Conservation (phyloP, 139 green algal species). For the Chlamydomonas incerta region DNA sequence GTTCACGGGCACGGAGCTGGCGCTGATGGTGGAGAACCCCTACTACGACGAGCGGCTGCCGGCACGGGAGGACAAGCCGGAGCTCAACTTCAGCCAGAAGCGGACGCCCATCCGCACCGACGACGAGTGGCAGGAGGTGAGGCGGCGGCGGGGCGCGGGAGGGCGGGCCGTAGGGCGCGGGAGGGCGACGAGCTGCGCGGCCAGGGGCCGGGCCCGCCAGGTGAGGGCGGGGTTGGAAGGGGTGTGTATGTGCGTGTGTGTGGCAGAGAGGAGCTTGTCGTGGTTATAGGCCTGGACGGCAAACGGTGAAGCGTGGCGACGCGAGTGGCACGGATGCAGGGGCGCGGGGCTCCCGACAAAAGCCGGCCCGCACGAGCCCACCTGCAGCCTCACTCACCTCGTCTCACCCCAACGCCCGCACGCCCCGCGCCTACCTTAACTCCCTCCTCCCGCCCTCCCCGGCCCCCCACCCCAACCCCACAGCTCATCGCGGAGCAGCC, state of each 20-base stretch:
- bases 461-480: neutral
- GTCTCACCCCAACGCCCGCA: no score
- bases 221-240: no score
- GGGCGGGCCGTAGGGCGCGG: neutral
- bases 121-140: conserved; percentile 72
- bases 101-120: conserved; percentile 54
- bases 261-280: no score
- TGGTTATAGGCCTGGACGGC: no score
- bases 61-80: conserved; percentile 53
- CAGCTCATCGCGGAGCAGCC: conserved; percentile 74
- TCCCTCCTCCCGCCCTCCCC: neutral
- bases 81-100: conserved; percentile 70
- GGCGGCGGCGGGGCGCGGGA: neutral
- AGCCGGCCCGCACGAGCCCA: no score
- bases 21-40: conserved; percentile 60
- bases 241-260: no score
- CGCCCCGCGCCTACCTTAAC: neutral
- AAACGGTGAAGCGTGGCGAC: no score
- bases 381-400: no score
- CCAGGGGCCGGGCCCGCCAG: no score
- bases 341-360: no score
- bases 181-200: no score
- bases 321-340: no score
- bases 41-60: conserved; percentile 65
- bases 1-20: conserved; percentile 74